Evolutionary conservation across 2,329 filamentous ascomycete genomes (phyloP), one percentile per base, ranked within the genome.

Genomic region (Apiospora marii): DNA sequence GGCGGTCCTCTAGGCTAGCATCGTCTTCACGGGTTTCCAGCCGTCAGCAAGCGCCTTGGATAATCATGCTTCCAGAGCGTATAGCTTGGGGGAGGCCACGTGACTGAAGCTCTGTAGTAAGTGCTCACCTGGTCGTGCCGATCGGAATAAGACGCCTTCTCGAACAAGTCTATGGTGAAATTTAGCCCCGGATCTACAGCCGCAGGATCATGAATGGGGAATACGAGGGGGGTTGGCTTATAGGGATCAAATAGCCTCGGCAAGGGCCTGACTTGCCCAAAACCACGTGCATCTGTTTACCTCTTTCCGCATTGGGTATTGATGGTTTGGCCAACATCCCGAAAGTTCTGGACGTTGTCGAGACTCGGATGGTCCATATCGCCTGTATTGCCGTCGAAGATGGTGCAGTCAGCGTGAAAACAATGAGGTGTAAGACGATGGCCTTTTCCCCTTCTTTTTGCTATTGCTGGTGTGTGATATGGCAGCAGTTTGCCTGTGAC

Each of bases 301-400:
- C 85, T 87, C 74, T 84, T 83, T 34, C 87, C 87, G 5, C 89
- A 81, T 74, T 87, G 87, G 37, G 82, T 79, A 77, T 95, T 95
- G 76, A 94, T 85, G 0, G 89, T 91, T 74, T 86, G 84, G 53
- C 91, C 93, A 61, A 95, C 91, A 85, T 96, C 93, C 72, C 94
- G 90, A 79, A 95, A 94, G 81, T 96, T 96, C 77, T 92, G 83
- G 69, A 95, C 86, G 70, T 87, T 87, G 73, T 91, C 67, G 67
- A 68, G 22, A 19, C 10, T 48, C n/a, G 67, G n/a, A 22, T 19
- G 13, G 24, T 34, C 67, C 67, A 68, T 68, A n/a, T 46, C 44
- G 41, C 67, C 67, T 14, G 34, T 64, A 12, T 22, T 64, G 58
- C 16, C 30, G 19, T n/a, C n/a, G n/a, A 8, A 41, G 13, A 14